Base-by-base conservation (phyloP, 345 rosid genomes). In the Clarkia xantiana region DNA sequence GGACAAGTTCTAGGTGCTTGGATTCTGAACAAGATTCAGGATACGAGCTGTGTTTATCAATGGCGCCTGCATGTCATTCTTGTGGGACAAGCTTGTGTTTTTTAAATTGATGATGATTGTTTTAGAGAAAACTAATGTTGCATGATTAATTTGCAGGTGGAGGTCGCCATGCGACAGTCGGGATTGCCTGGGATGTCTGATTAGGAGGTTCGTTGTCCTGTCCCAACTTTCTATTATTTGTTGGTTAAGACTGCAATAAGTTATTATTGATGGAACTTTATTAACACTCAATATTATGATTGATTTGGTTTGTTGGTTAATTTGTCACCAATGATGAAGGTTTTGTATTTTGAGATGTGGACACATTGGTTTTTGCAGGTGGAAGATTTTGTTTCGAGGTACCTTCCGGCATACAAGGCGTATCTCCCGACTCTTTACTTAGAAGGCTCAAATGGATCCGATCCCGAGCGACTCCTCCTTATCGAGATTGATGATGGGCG, bases 171-270 rank as follows among this genome's bases (percentile, higher is more conserved):
- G 96, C 84, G 88, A 68, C 77, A 84, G 65, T 84, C n/a, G n/a
- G n/a, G n/a, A n/a, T n/a, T n/a, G n/a, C n/a, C n/a, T 6, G 95
- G 96, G 58, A 87, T 91, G 96, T 78, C 94, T 0, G 82, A 87
- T 53, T 90, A 81, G 45, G 99, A 91, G 94, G 98, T 86, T 22
- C 45, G 14, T 45, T 45, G 38, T 22, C 43, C 19, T 47, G n/a
- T n/a, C n/a, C n/a, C n/a, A n/a, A n/a, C n/a, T n/a, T n/a, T n/a
- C n/a, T n/a, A n/a, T n/a, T n/a, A n/a, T n/a, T n/a, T n/a, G n/a
- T n/a, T n/a, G n/a, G n/a, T n/a, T n/a, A n/a, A n/a, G n/a, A n/a
- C n/a, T n/a, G n/a, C n/a, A n/a, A n/a, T n/a, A n/a, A n/a, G n/a
- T n/a, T n/a, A 3, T 9, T 9, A 36, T 6, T 36, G 44, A 42